Evolutionary conservation across 2,329 filamentous ascomycete genomes (phyloP), one percentile per base, ranked within the genome.

Genomic region (Fusarium beomiforme): DNA sequence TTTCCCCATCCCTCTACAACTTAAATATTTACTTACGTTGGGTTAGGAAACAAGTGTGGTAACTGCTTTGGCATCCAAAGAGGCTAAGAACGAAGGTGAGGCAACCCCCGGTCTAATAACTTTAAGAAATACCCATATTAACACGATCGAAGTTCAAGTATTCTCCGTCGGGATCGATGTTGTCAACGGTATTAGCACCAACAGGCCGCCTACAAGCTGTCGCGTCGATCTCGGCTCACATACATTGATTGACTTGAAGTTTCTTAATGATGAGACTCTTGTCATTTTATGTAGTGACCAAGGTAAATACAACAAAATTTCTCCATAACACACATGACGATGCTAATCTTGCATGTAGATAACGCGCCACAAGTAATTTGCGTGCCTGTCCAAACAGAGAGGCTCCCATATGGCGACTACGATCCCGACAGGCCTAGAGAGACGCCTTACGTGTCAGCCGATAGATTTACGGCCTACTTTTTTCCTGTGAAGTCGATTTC

Each of bases 171-270:
- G 79, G 0, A 82, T 90, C 16, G 79, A 82, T 14, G 85, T 90
- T 6, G 79, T 85, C 60, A 90, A 90, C 55, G 88, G 89, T 41
- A 88, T 91, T 62, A 92, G 88, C 72, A 83, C 83, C 59, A 78
- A 79, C 37, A 75, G 81, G 6, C 73, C 79, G 3, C 82, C 82
- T 4, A 77, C 78, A n/a, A 79, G 80, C 7, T 82, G 83, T 37
- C 76, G 78, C 26, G 68, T 89, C 12, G 79, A 79, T 34, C 78
- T 89, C 3, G 81, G 79, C 2, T 75, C 80, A 9, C 81, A 81
- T 14, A 81, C 78, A n/a, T 80, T 91, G 19, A 78, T 89, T 23
- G 91, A 94, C 76, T 79, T 92, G 17, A 90, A 91, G 76, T 93
- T 94, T 75, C 85, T 93, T 44, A 85, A 91, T 73, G 88, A 92